phyloP scores from a whole-genome alignment of 805 yeast genomes.

The Priceomyces medius region DNA sequence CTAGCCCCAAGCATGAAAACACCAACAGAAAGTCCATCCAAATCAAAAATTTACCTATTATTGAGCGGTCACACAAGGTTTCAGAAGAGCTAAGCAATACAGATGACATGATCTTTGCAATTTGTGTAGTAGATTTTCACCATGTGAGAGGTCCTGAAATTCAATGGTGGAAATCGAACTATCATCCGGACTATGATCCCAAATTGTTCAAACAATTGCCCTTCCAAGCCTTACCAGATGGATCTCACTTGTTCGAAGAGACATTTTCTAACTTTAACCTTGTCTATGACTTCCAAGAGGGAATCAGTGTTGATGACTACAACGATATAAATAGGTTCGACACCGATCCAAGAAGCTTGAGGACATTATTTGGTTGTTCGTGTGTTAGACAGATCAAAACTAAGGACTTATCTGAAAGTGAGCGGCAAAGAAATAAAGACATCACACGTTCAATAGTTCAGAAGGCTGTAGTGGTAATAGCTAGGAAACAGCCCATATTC shows the following conservation, averaged over 20 bases:
- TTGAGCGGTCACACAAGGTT: conserved; percentile 9
- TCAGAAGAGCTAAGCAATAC: conserved; percentile 5
- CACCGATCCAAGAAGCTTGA: conserved; percentile 42
- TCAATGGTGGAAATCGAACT: conserved; percentile 75
- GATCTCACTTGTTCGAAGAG: conserved; percentile 90
- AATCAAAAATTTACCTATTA: conserved; percentile 38
- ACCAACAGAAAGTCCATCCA: conserved; percentile 26
- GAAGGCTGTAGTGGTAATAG: conserved; percentile 84
- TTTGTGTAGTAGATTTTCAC: conserved; percentile 89
- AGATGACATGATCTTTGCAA: conserved; percentile 63
- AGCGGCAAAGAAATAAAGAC: conserved; percentile 52
- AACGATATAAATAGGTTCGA: conserved; percentile 31
- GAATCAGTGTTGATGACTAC: conserved; percentile 46
- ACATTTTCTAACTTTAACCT: conserved; percentile 89
- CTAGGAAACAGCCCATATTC: conserved; percentile 76
- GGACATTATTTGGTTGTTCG: conserved; percentile 89
- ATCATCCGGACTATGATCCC: conserved; percentile 32
- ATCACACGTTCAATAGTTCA: conserved; percentile 87
- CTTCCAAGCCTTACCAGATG: conserved; percentile 95
- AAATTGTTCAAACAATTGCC: conserved; percentile 83
- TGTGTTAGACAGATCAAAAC: conserved; percentile 83
- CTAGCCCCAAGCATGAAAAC: conserved; percentile 10
- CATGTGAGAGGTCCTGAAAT: conserved; percentile 92
- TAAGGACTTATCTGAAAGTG: conserved; percentile 49
- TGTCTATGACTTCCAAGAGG: conserved; percentile 58